Conservation (phyloP, 2,329 filamentous ascomycete species). For the Cordyceps cateniannulata region DNA sequence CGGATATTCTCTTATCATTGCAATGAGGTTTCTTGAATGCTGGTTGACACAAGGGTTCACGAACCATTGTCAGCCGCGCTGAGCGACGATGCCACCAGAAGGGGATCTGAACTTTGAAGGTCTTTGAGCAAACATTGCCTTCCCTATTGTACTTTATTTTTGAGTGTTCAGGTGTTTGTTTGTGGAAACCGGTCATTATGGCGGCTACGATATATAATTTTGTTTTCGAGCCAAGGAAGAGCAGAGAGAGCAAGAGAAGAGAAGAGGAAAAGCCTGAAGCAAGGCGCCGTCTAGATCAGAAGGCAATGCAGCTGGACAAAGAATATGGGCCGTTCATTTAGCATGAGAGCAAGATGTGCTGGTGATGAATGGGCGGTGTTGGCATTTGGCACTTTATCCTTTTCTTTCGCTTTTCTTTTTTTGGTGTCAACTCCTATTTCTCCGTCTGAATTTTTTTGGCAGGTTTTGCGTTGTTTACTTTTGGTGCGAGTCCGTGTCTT, state of each 20-base stretch:
- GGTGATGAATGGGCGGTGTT: background rate
- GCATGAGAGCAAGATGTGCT: background rate
- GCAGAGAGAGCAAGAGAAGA: background rate
- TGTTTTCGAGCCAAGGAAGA: constrained; percentile 5
- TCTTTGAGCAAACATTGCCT: constrained; percentile 1
- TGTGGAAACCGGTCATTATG: constrained; percentile 8
- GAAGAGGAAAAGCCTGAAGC: background rate
- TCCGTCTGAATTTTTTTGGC: background rate
- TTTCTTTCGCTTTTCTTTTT: constrained; percentile 13
- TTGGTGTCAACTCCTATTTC: background rate
- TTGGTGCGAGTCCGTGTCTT: background rate
- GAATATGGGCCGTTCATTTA: background rate
- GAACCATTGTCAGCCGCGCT: background rate
- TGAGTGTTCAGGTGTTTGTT: constrained; percentile 14
- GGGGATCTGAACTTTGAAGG: background rate
- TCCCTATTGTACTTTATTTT: constrained; percentile 18
- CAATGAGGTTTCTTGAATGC: background rate
- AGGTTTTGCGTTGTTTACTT: constrained; percentile 1
- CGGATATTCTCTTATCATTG: constrained; percentile 10
- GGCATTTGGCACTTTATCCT: constrained; percentile 12
- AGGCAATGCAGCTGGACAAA: background rate
- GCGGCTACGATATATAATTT: background rate
- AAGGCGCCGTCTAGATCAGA: background rate
- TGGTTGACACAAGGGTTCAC: background rate
- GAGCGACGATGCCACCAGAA: background rate